phyloP scores from a whole-genome alignment of 2,329 filamentous ascomycete species.

The Aspergillus puulaauensis region DNA sequence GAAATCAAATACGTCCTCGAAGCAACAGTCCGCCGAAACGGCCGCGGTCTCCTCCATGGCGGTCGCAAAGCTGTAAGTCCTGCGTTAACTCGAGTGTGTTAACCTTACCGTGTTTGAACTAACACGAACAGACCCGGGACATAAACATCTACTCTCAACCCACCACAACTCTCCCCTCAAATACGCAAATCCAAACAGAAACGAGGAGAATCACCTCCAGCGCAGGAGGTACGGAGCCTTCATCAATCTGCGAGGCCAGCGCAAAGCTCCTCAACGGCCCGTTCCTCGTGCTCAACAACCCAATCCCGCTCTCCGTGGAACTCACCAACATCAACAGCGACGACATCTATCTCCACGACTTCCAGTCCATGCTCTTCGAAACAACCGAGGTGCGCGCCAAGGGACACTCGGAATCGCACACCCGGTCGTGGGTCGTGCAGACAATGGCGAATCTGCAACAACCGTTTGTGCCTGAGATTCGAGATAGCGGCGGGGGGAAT shows the following conservation, averaged over 20 bases:
- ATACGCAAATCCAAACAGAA: neutral
- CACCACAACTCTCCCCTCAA: neutral
- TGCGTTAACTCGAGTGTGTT: too few species aligned
- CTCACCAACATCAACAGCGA: constrained; percentile 4
- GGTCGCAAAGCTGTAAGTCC: constrained; percentile 5
- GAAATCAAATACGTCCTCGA: constrained; percentile 15
- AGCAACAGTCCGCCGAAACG: constrained; percentile 2
- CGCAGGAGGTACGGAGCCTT: neutral
- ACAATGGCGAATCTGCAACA: constrained; percentile 15
- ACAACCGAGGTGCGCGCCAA: constrained; percentile 15
- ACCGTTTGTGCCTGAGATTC: neutral
- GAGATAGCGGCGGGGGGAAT: neutral
- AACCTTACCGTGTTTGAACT: too few species aligned
- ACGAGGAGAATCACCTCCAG: neutral
- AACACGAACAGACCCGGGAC: neutral
- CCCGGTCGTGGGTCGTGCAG: constrained; percentile 16
- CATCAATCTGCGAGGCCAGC: neutral
- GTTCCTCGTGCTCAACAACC: constrained; percentile 9
- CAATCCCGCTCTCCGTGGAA: constrained; percentile 15
- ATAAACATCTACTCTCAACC: neutral
- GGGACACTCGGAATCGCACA: constrained; percentile 4
- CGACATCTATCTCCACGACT: constrained; percentile 7
- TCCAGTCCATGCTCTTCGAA: constrained; percentile 23
- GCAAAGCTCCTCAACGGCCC: constrained; percentile 15
- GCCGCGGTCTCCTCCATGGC: neutral